Evolutionary conservation across 805 yeast species (phyloP), one percentile per base, ranked within the genome.

Genomic region (Saturnispora silvae): DNA sequence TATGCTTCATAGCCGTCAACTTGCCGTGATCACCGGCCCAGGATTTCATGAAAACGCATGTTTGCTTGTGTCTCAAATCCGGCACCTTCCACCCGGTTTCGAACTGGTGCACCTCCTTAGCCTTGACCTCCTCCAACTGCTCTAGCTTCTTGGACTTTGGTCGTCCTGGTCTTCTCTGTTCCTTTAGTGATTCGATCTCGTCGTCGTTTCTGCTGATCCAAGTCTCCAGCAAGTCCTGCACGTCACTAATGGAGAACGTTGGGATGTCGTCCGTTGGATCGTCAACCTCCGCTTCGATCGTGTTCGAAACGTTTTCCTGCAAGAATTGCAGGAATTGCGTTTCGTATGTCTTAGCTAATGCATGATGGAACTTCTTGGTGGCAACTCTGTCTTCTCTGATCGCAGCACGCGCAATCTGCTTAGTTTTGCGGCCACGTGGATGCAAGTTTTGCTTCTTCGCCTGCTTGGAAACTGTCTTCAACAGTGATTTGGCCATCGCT

Each of bases 1-100:
- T 56, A 44, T 72, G 68, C 43, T 72, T 75, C 50, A 85, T 63
- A 15, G 71, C 67, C 28, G 79, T 76, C 36, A 78, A 59, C 15
- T 92, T 85, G 32, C 96, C 96, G 49, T 72, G 63, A 9, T 82
- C 75, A 20, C 92, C 87, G 49, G 81, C 80, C 96, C 96, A 89
- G 4, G 60, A 57, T 51, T 77, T 68, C 45, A 89, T 59, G 25
- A 64, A 60, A 27, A 63, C 60, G 2, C 84, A 89, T 4, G 76
- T 78, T 7, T 59, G 64, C 27, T 56, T 59, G 46, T 77, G 77
- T 3, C 76, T 63, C 43, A 89, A 56, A 55, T 85, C 86, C 2
- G 96, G 96, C 4, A 80, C 64, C 33, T 65, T 61, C 58, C 67
- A 59, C 0, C 98, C 98, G 0, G 83, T 67, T 16, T 59, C 63